Conservation (phyloP, 106 monocot genomes). For the Dioscorea dumetorum region DNA sequence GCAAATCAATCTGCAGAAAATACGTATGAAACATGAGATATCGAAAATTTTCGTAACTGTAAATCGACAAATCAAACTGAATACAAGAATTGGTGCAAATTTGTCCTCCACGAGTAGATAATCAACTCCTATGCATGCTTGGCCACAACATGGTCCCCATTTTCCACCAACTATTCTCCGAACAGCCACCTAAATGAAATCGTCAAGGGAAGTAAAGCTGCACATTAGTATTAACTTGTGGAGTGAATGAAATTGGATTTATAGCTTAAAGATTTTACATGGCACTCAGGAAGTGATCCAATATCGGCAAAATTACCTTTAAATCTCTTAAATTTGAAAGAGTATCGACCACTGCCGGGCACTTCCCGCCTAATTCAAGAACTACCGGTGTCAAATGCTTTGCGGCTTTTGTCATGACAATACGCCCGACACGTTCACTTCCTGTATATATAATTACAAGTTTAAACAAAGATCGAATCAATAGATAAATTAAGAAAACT, state of each 20-base stretch:
- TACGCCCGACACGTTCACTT: slow-evolving; percentile 42
- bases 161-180: slow-evolving; percentile 51
- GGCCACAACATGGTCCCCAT: slow-evolving; percentile 68
- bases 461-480: too few relatives aligned
- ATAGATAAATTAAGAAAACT: too few relatives aligned
- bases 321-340: slow-evolving; percentile 27
- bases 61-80: background rate
- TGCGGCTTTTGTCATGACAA: slow-evolving; percentile 76
- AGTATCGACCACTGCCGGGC: slow-evolving; percentile 73
- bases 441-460: slow-evolving; percentile 15
- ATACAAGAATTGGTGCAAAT: slow-evolving; percentile 50
- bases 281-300: too few relatives aligned
- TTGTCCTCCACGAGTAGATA: slow-evolving; percentile 75
- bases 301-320: slow-evolving; percentile 19
- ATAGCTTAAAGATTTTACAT: too few relatives aligned
- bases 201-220: background rate
- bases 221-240: too few relatives aligned
- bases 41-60: background rate
- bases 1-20: slow-evolving; percentile 39
- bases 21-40: background rate
- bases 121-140: slow-evolving; percentile 80
- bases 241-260: too few relatives aligned
- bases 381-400: slow-evolving; percentile 84
- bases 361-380: slow-evolving; percentile 88
- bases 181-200: slow-evolving; percentile 34